These are phyloP conservation scores for Xylariomycetidae sp. DNA, from an alignment of 2,329 filamentous ascomycete genomes.

Conservation along the genomic window DNA sequence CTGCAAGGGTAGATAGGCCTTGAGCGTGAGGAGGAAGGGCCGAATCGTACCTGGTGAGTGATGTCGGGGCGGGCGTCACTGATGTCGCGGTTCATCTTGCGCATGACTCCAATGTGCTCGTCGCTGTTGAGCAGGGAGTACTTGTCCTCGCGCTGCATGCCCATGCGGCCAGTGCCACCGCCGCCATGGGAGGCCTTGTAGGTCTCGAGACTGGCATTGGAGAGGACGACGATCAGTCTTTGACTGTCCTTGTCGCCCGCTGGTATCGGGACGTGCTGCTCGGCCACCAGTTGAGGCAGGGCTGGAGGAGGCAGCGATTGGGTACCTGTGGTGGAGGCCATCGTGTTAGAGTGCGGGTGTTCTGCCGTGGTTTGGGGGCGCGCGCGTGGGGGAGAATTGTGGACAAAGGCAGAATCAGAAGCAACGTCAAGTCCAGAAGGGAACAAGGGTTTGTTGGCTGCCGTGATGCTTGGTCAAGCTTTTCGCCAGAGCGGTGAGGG, in stretches of 20 bases:
- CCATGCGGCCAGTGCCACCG: constrained; percentile 47
- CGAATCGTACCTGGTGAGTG: constrained; percentile 78
- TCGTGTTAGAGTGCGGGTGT: too few species aligned
- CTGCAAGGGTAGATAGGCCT: constrained; percentile 14
- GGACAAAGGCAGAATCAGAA: not conserved
- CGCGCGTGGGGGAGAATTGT: not conserved
- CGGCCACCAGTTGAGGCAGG: constrained; percentile 85
- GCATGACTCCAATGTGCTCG: constrained; percentile 98
- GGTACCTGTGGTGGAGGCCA: constrained; percentile 55
- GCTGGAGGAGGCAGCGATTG: constrained; percentile 91
- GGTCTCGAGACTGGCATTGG: constrained; percentile 94
- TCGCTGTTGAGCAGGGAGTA: constrained; percentile 98
- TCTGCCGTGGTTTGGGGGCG: too few species aligned
- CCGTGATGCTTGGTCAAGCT: too few species aligned
- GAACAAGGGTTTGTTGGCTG: too few species aligned
- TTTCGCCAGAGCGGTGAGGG: too few species aligned
- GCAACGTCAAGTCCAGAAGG: not conserved
- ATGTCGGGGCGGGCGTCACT: constrained; percentile 97
- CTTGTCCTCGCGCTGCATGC: constrained; percentile 76
- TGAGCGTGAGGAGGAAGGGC: constrained; percentile 1
- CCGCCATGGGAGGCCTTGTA: constrained; percentile 83
- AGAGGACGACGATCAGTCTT: constrained; percentile 89
- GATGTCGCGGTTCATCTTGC: constrained; percentile 98
- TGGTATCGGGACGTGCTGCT: constrained; percentile 82
- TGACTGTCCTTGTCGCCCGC: constrained; percentile 84